Percentiles rank a stretch among this genome's conserved stretches.
phyloP scores from a whole-genome alignment of 306 rosid species.

The Leucaena leucocephala region DNA sequence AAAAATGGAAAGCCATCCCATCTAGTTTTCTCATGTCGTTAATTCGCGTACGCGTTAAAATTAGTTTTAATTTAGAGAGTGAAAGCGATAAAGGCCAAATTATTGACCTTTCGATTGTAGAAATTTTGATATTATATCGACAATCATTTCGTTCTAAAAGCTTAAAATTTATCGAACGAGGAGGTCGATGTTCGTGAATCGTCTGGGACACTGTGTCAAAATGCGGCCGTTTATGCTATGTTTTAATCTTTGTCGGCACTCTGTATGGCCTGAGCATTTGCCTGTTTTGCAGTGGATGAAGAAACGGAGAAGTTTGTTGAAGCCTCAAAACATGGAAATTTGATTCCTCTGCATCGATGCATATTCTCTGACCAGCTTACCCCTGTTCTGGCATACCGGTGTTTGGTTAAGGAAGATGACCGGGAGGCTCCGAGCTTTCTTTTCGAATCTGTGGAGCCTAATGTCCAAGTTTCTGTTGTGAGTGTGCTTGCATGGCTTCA shows the following conservation, averaged over 20 bases:
- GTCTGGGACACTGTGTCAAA: no score
- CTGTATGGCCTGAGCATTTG: background rate
- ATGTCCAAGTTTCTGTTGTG: constrained; percentile 39
- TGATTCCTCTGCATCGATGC: constrained; percentile 66
- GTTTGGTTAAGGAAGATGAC: constrained; percentile 71
- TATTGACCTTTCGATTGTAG: background rate
- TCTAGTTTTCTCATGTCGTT: no score
- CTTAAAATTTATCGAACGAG: background rate
- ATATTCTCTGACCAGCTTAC: constrained; percentile 83
- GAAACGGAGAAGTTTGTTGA: constrained; percentile 47
- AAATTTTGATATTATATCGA: background rate
- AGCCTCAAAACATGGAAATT: constrained; percentile 61
- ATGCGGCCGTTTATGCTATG: no score
- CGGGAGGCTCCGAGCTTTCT: constrained; percentile 86
- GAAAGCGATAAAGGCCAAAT: background rate
- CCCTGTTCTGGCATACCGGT: constrained; percentile 75
- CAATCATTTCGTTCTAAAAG: background rate
- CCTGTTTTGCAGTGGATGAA: constrained; percentile 42
- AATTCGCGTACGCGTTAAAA: background rate
- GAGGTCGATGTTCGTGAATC: no score
- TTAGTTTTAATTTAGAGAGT: background rate
- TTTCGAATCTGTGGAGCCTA: constrained; percentile 78
- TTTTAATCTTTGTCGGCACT: no score
- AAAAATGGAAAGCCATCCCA: background rate
- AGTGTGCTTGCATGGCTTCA: constrained; percentile 13